Percentiles rank a stretch among this genome's conserved stretches.
Evolutionary conservation across 2,329 filamentous ascomycete species (phyloP).

Genomic region (Xylariaceae sp.): DNA sequence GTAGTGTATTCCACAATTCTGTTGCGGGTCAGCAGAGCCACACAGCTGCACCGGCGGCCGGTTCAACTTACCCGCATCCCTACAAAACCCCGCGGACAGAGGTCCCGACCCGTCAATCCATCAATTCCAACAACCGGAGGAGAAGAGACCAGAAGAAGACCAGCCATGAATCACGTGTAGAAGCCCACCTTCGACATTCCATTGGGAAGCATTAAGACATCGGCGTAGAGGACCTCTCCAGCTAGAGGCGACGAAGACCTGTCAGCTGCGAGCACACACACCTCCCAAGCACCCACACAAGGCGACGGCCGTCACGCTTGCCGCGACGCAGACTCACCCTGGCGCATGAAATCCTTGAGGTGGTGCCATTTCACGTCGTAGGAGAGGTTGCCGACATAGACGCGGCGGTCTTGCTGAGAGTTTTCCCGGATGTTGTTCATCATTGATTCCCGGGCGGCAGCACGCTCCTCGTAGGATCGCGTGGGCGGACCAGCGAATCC

Average conservation of each 20-base stretch:
- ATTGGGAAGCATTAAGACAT: conserved; percentile 98
- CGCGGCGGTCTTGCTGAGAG: conserved; percentile 96
- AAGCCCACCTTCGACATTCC: conserved; percentile 99
- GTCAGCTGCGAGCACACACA: no score
- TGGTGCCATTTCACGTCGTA: conserved; percentile 99
- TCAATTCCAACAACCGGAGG: conserved; percentile 73
- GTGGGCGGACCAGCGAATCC: conserved; percentile 59
- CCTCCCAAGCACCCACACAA: no score
- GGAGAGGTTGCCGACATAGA: conserved; percentile 97
- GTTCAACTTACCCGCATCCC: conserved; percentile 91
- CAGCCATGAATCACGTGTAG: conserved; percentile 81
- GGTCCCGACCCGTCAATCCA: conserved; percentile 99
- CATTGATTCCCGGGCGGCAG: conserved; percentile 84
- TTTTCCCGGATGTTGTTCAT: conserved; percentile 90
- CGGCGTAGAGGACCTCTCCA: conserved; percentile 98
- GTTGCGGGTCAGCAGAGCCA: conserved; percentile 23
- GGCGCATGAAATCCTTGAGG: conserved; percentile 99
- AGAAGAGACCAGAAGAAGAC: conserved; percentile 64
- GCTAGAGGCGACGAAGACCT: conserved; percentile 56
- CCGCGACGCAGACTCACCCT: no score
- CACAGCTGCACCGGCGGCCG: neutral
- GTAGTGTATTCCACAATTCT: conserved; percentile 99
- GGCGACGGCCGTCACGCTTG: no score
- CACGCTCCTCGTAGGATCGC: conserved; percentile 77
- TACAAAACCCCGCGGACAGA: conserved; percentile 81